Conservation (phyloP, 2,329 filamentous ascomycete genomes). For the Xylariomycetidae sp. region DNA sequence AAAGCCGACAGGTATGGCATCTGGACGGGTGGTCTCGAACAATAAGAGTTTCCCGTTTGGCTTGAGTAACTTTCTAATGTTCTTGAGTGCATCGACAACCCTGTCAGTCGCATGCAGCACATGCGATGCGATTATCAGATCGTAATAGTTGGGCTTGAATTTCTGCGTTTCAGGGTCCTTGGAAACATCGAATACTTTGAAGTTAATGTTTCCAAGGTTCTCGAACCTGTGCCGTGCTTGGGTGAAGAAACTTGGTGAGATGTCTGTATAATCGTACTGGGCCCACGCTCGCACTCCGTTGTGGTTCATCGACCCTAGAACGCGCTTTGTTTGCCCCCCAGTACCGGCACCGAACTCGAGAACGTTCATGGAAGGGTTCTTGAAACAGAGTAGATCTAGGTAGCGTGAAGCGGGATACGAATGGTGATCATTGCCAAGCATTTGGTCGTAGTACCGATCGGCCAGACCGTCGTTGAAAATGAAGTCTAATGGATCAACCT, state of each 20-base stretch:
- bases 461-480: conserved; percentile 1
- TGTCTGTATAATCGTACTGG: conserved; percentile 7
- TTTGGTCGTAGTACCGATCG: conserved; percentile 1
- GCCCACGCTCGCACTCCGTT: background rate
- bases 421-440: conserved; percentile 2
- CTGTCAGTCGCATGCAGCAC: conserved; percentile 4
- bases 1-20: conserved; percentile 3
- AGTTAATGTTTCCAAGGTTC: conserved; percentile 1
- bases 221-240: conserved; percentile 1
- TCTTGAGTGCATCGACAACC: conserved; percentile 1
- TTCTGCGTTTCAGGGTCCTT: conserved; percentile 1
- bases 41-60: conserved; percentile 3
- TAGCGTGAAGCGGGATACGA: background rate
- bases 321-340: conserved; percentile 2
- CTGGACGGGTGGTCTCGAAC: conserved; percentile 3
- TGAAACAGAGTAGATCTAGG: conserved; percentile 4
- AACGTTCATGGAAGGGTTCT: conserved; percentile 5
- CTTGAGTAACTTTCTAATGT: conserved; percentile 4
- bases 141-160: conserved; percentile 1
- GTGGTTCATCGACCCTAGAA: conserved; percentile 2
- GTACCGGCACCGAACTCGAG: conserved; percentile 3
- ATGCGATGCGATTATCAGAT: conserved; percentile 6
- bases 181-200: conserved; percentile 1
- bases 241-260: conserved; percentile 5
- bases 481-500: background rate